Percentiles rank a stretch among this genome's conserved stretches.
Conservation (phyloP, 2,329 filamentous ascomycete genomes). For the Pseudocercospora fuligena region DNA sequence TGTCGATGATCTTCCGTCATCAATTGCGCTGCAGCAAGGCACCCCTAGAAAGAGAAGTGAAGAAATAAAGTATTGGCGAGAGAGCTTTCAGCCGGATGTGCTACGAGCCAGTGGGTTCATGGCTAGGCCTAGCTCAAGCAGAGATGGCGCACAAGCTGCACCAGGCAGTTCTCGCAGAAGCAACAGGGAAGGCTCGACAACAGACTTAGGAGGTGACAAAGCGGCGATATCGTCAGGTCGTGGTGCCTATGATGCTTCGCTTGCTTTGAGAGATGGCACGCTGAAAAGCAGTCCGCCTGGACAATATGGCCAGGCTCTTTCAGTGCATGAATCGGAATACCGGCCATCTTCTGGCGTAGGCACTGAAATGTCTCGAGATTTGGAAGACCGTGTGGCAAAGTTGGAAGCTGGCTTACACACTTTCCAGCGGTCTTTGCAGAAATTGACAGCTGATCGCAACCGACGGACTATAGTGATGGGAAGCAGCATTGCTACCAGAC, state of each 20-base stretch:
- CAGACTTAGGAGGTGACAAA: slow-evolving; percentile 5
- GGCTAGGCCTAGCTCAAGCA: slow-evolving; percentile 9
- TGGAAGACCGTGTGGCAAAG: slow-evolving; percentile 43
- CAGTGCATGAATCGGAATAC: slow-evolving; percentile 18
- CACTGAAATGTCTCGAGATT: slow-evolving; percentile 34
- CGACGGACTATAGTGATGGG: slow-evolving; percentile 39
- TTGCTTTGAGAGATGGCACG: slow-evolving; percentile 16
- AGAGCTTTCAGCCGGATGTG: slow-evolving; percentile 38
- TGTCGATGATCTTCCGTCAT: slow-evolving; percentile 38
- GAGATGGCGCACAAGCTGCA: slow-evolving; percentile 16
- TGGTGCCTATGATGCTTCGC: not conserved
- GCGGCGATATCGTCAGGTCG: slow-evolving; percentile 7
- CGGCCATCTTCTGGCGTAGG: slow-evolving; percentile 23
- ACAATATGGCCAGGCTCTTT: slow-evolving; percentile 15
- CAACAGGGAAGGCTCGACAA: not conserved
- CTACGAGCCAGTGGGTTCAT: slow-evolving; percentile 38
- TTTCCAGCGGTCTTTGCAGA: slow-evolving; percentile 41
- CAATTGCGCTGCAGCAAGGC: slow-evolving; percentile 21
- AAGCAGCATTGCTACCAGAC: slow-evolving; percentile 23
- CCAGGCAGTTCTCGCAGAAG: not conserved
- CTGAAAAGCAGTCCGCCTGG: slow-evolving; percentile 27
- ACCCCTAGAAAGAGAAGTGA: slow-evolving; percentile 40
- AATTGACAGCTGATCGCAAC: slow-evolving; percentile 39
- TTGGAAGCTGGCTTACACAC: slow-evolving; percentile 41
- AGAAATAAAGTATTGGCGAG: slow-evolving; percentile 44